Conservation (phyloP, 2,329 filamentous ascomycete genomes). For the Zarea fungicola region DNA sequence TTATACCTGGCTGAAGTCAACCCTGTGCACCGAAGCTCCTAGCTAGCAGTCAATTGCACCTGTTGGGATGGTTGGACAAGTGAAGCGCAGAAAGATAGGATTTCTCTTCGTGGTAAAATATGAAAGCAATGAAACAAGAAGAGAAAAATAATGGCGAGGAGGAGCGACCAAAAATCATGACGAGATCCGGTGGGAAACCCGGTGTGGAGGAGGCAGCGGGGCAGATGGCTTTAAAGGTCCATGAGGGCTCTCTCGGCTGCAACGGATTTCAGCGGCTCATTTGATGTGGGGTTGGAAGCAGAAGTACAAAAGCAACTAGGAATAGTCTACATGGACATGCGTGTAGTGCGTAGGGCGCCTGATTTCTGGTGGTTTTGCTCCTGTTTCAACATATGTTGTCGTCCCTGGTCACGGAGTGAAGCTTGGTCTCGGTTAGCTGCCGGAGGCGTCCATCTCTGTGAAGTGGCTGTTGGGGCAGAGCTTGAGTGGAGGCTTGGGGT, state of each 20-base stretch:
- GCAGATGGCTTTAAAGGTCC: background rate
- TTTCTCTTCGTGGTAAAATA: too few relatives aligned
- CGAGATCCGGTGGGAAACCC: background rate
- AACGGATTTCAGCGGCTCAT: conserved; percentile 12
- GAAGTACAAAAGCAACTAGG: background rate
- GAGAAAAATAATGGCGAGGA: too few relatives aligned
- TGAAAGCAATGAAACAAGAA: background rate
- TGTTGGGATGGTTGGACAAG: too few relatives aligned
- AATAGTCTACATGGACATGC: too few relatives aligned
- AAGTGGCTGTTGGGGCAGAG: background rate
- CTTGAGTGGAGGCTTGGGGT: background rate
- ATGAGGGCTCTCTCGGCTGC: background rate
- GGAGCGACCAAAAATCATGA: background rate
- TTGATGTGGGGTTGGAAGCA: background rate
- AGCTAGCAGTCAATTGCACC: too few relatives aligned
- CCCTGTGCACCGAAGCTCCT: too few relatives aligned
- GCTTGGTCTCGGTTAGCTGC: background rate
- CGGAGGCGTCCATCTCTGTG: background rate
- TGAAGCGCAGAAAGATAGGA: too few relatives aligned
- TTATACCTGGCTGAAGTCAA: too few relatives aligned
- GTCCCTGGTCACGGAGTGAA: background rate
- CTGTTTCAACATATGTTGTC: too few relatives aligned
- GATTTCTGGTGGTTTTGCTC: too few relatives aligned
- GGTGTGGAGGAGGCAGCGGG: background rate
- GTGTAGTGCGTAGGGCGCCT: background rate